These are phyloP conservation scores for Eimeria brunetti DNA, from an alignment of 169 alveolate species.

Conservation along the genomic window DNA sequence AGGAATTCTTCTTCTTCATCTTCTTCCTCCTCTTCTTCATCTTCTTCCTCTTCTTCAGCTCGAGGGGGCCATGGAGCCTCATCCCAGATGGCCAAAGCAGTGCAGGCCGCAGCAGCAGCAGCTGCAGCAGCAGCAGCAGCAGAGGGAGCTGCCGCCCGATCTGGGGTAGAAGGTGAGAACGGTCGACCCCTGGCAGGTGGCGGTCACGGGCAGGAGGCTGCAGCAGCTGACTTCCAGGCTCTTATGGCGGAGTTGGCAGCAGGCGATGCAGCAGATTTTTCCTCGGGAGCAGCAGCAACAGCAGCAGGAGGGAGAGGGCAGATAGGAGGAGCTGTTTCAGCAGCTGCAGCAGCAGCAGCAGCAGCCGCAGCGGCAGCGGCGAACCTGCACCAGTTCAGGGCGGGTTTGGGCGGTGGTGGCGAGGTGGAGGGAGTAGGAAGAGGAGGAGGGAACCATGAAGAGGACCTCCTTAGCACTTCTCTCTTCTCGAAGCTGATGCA, in stretches of 20 bases:
- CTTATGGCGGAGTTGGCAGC: constrained; percentile 32
- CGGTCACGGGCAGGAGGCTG: neutral
- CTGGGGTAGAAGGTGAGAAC: neutral
- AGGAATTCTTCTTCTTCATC: neutral
- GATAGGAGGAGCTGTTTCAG: neutral
- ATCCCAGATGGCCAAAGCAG: neutral
- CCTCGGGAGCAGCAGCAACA: too few species aligned
- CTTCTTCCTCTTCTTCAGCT: neutral
- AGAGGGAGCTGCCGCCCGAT: neutral
- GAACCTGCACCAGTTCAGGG: neutral
- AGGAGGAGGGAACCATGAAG: neutral
- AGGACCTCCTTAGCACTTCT: constrained; percentile 29
- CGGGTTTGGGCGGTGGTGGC: neutral
- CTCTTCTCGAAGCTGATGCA: constrained; percentile 10
- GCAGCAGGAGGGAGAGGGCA: neutral
- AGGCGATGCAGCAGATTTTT: constrained; percentile 8
- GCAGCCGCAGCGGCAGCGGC: neutral
- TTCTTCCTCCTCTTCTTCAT: neutral
- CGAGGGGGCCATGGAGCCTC: neutral
- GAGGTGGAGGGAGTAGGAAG: neutral
- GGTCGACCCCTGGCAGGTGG: neutral
- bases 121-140: constrained; percentile 29
- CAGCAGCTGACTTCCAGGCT: constrained; percentile 21
- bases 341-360: neutral
- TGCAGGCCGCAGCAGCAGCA: constrained; percentile 27